Conservation (phyloP, 805 yeast genomes). For the Yarrowia deformans region DNA sequence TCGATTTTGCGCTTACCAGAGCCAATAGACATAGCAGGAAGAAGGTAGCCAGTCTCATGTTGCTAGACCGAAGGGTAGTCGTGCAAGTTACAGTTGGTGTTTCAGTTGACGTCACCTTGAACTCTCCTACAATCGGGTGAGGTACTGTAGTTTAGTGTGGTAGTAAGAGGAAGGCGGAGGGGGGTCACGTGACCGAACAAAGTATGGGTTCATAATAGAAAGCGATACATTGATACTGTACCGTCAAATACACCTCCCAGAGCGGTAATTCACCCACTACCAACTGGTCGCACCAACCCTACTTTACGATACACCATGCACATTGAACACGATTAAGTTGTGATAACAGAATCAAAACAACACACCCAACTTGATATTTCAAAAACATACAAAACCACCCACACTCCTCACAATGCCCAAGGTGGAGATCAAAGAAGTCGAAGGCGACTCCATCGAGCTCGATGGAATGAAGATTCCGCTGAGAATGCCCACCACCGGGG, state of each 20-base stretch:
- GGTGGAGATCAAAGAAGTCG: conserved; percentile 33
- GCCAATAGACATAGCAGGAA: background rate
- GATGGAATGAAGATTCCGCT: conserved; percentile 23
- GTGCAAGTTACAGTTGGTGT: conserved; percentile 1
- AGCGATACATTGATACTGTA: too few relatives aligned
- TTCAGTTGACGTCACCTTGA: background rate
- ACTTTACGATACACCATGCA: background rate
- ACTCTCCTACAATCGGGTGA: background rate
- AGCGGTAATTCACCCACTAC: too few relatives aligned
- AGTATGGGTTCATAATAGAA: too few relatives aligned
- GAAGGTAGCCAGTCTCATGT: background rate
- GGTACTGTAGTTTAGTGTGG: background rate
- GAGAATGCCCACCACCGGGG: conserved; percentile 14
- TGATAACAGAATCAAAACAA: conserved; percentile 28
- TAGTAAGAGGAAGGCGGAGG: background rate
- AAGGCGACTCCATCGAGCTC: conserved; percentile 25
- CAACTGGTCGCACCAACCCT: too few relatives aligned
- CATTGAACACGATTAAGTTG: conserved; percentile 6
- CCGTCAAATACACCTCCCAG: too few relatives aligned
- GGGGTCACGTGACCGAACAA: background rate
- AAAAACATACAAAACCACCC: background rate
- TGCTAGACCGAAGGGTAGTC: background rate
- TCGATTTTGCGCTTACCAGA: background rate
- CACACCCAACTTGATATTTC: background rate
- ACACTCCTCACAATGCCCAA: conserved; percentile 13